These are phyloP conservation scores for Erysimum cheiranthoides DNA, from an alignment of 345 rosid genomes.

Conservation along the genomic window DNA sequence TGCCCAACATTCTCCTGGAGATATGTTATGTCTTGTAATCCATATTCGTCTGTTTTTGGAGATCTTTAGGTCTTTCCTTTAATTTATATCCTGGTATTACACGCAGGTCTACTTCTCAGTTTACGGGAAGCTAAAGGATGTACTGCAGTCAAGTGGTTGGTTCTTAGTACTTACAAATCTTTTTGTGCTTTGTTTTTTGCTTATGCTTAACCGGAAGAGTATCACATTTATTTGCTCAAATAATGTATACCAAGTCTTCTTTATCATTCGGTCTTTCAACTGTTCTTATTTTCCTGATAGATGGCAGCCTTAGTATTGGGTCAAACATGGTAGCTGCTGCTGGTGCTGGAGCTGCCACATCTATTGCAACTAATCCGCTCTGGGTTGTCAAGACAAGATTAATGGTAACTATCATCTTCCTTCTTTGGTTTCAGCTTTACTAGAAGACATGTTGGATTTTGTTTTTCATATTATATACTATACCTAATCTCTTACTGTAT, in stretches of 20 bases:
- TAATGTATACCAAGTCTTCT: not conserved
- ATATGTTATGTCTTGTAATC: conserved; percentile 12
- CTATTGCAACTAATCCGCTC: conserved; percentile 85
- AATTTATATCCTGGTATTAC: conserved; percentile 24
- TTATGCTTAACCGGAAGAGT: not conserved
- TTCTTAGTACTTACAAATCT: conserved; percentile 23
- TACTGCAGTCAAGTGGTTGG: conserved; percentile 77
- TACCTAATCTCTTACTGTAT: conserved; percentile 19
- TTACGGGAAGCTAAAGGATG: conserved; percentile 73
- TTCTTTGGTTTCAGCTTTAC: conserved; percentile 19
- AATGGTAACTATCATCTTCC: conserved; percentile 60
- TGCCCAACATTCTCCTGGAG: not conserved
- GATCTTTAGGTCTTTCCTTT: conserved; percentile 2
- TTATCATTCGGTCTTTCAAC: not conserved
- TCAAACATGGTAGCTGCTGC: conserved; percentile 92
- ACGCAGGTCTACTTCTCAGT: conserved; percentile 88
- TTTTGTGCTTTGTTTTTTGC: conserved; percentile 19
- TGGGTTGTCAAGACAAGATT: conserved; percentile 99
- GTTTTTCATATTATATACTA: not conserved
- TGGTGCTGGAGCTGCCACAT: conserved; percentile 93
- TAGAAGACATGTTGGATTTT: not conserved
- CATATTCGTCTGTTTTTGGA: not conserved
- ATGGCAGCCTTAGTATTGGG: conserved; percentile 65
- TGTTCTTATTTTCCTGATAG: conserved; percentile 44
- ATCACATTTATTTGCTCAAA: not conserved